These are phyloP conservation scores for Takashimella koratensis DNA, from an alignment of 1,284 basidiomycete species.

Conservation along the genomic window DNA sequence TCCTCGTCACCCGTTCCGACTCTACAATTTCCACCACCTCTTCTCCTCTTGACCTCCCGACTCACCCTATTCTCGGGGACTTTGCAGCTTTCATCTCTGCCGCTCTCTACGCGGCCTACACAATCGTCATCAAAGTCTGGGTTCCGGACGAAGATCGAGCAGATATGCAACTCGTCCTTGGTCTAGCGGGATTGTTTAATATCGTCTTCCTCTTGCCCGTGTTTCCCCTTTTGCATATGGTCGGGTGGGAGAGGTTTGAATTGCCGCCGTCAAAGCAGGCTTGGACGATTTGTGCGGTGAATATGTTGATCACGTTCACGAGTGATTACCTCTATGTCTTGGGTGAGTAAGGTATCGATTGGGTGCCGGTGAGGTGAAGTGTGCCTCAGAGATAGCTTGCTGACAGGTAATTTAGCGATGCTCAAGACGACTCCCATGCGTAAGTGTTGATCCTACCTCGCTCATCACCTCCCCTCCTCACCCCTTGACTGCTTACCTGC, in stretches of 20 bases:
- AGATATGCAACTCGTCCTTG: constrained; percentile 91
- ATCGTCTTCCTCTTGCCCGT: constrained; percentile 76
- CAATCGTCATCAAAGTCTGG: constrained; percentile 83
- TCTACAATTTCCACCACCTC: constrained; percentile 48
- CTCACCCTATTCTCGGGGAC: constrained; percentile 63
- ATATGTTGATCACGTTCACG: constrained; percentile 80
- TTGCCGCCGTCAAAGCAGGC: constrained; percentile 62
- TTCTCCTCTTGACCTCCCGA: constrained; percentile 15
- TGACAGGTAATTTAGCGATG: constrained; percentile 78
- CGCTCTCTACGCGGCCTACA: constrained; percentile 85
- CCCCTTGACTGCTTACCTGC: too few species aligned
- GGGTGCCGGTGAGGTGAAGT: background rate
- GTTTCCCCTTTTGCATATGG: constrained; percentile 72
- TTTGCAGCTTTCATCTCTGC: constrained; percentile 74
- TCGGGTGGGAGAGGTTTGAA: constrained; percentile 71
- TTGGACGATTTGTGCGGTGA: constrained; percentile 67
- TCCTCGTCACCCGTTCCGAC: constrained; percentile 80
- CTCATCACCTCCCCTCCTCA: too few species aligned
- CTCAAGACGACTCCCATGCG: constrained; percentile 86
- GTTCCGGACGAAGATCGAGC: constrained; percentile 79
- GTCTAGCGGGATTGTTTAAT: constrained; percentile 89
- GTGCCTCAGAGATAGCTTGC: constrained; percentile 10
- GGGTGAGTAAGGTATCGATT: constrained; percentile 17
- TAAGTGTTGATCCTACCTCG: constrained; percentile 27
- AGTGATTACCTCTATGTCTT: constrained; percentile 81